Percentiles rank a stretch among this genome's conserved stretches.
phyloP scores from a whole-genome alignment of 768 basidiomycete genomes.

The Hydnum rufescens region DNA sequence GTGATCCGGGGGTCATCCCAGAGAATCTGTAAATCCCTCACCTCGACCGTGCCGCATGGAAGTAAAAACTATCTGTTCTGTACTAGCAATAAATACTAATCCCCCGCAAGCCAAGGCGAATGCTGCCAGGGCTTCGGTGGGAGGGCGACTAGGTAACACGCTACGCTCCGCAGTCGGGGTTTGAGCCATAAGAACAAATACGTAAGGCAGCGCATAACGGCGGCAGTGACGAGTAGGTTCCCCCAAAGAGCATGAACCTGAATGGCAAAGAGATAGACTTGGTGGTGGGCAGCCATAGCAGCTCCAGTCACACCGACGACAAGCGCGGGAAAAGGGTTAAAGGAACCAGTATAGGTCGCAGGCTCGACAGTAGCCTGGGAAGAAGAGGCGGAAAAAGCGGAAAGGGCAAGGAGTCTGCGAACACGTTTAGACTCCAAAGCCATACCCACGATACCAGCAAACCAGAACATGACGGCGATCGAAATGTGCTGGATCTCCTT shows the following conservation, averaged over 20 bases:
- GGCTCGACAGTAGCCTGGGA: conserved; percentile 27
- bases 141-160: conserved; percentile 77
- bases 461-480: conserved; percentile 78
- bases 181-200: conserved; percentile 89
- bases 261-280: conserved; percentile 82
- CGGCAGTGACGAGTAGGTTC: conserved; percentile 56
- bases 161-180: conserved; percentile 41
- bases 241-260: conserved; percentile 89
- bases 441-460: conserved; percentile 77
- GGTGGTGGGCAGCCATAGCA: conserved; percentile 84
- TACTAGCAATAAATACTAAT: conserved; percentile 72
- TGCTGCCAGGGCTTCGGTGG: conserved; percentile 75
- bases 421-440: conserved; percentile 52
- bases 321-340: conserved; percentile 85
- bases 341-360: conserved; percentile 50
- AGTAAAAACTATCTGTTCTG: conserved; percentile 73
- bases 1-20: background rate
- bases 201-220: conserved; percentile 64
- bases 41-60: conserved; percentile 83
- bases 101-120: conserved; percentile 82
- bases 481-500: conserved; percentile 89
- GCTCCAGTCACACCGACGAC: conserved; percentile 86
- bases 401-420: conserved; percentile 1
- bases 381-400: conserved; percentile 15
- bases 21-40: conserved; percentile 27